Evolutionary conservation across 2,329 filamentous ascomycete genomes (phyloP).

Genomic region (Colletotrichum endophyticum): DNA sequence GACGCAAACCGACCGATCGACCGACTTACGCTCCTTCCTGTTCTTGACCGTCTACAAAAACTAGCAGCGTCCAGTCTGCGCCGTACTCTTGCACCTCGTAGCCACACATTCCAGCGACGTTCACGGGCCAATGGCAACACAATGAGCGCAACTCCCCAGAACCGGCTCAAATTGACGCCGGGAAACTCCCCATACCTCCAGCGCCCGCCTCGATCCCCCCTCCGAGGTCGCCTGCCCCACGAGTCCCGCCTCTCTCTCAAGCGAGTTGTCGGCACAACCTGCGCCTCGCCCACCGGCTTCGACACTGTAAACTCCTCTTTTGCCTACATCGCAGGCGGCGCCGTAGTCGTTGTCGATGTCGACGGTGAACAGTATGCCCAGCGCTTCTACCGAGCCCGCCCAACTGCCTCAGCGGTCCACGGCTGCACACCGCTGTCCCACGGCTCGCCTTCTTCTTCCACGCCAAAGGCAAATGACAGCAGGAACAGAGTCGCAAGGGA

Average conservation of each 20-base stretch:
- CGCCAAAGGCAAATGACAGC: slow-evolving; percentile 68
- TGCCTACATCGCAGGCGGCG: slow-evolving; percentile 90
- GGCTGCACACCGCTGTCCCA: slow-evolving; percentile 54
- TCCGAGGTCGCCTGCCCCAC: slow-evolving; percentile 49
- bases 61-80: background rate
- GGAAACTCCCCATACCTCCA: slow-evolving; percentile 75
- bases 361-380: slow-evolving; percentile 73
- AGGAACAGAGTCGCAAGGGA: slow-evolving; percentile 61
- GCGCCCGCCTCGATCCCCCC: slow-evolving; percentile 67
- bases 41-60: background rate
- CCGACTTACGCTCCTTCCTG: background rate
- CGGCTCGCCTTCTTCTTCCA: slow-evolving; percentile 53
- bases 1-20: background rate
- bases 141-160: slow-evolving; percentile 65
- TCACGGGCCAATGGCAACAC: slow-evolving; percentile 55
- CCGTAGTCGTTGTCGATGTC: slow-evolving; percentile 87
- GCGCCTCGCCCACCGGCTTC: slow-evolving; percentile 83
- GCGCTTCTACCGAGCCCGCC: slow-evolving; percentile 88
- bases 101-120: slow-evolving; percentile 3
- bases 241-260: slow-evolving; percentile 74
- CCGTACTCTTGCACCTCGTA: slow-evolving; percentile 1
- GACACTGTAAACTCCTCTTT: slow-evolving; percentile 80
- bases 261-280: slow-evolving; percentile 91
- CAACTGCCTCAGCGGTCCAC: slow-evolving; percentile 73
- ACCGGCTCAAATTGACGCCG: slow-evolving; percentile 73